Evolutionary conservation across 257 asterid species (phyloP).

Genomic region (Ligustrum vulgare): DNA sequence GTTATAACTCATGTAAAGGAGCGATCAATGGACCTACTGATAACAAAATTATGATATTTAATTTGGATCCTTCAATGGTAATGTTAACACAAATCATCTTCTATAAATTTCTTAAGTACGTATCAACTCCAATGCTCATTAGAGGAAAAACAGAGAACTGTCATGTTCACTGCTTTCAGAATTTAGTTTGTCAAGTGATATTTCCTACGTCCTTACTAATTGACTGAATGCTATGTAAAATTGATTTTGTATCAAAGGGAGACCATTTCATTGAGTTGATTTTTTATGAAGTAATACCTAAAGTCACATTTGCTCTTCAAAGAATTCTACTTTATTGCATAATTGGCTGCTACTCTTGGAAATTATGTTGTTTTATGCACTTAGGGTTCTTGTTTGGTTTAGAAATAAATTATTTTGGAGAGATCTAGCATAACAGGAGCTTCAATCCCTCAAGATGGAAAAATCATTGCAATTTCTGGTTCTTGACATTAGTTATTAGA

Average conservation of each 20-base stretch:
- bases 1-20: conserved; percentile 58
- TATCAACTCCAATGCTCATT: neutral
- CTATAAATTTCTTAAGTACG: neutral
- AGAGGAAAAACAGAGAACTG: neutral
- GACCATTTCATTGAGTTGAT: neutral
- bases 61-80: conserved; percentile 57
- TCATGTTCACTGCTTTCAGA: neutral
- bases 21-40: conserved; percentile 91
- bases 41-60: conserved; percentile 62
- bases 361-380: neutral
- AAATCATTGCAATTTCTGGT: conserved; percentile 79
- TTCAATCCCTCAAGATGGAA: conserved; percentile 71
- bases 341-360: neutral
- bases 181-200: neutral
- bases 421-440: conserved; percentile 69
- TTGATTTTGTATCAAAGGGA: neutral
- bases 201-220: neutral
- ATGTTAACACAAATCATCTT: neutral
- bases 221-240: neutral
- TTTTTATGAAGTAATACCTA: neutral
- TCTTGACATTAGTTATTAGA: no score
- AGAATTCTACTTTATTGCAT: neutral
- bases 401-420: conserved; percentile 71
- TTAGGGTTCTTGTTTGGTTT: conserved; percentile 63
- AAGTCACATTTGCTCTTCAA: neutral